Percentiles rank a stretch among this genome's conserved stretches.
These are phyloP conservation scores for Phytophthora nicotianae DNA, from an alignment of 352 stramenopile genomes.

Conservation along the genomic window DNA sequence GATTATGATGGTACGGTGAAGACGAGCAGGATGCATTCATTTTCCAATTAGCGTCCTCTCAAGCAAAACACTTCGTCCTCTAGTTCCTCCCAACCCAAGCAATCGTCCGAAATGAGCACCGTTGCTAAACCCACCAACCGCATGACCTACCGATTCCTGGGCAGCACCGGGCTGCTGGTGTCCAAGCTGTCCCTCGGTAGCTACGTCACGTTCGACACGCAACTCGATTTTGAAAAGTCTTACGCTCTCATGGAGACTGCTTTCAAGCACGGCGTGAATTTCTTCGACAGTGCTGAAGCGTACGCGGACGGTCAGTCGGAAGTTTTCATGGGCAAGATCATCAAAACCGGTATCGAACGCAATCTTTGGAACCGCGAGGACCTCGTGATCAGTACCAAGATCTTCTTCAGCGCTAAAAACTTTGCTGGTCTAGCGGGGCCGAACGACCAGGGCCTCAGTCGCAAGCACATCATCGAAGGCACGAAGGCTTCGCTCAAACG, in stretches of 20 bases:
- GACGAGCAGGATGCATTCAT: too few relatives aligned
- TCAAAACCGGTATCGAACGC: constrained; percentile 45
- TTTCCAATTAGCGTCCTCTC: background rate
- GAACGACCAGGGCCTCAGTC: constrained; percentile 37
- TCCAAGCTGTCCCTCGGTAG: constrained; percentile 46
- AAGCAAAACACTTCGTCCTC: background rate
- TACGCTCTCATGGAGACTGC: constrained; percentile 38
- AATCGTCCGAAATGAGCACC: background rate
- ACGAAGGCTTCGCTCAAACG: constrained; percentile 57
- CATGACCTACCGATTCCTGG: constrained; percentile 40
- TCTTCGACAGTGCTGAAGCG: constrained; percentile 53
- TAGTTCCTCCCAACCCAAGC: background rate
- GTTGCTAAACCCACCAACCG: too few relatives aligned
- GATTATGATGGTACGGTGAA: too few relatives aligned
- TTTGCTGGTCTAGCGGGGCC: constrained; percentile 4
- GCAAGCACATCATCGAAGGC: constrained; percentile 61
- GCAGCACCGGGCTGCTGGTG: constrained; percentile 44
- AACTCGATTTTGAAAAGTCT: constrained; percentile 33
- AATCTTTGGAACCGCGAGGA: constrained; percentile 45
- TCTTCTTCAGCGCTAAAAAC: constrained; percentile 44
- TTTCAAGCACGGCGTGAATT: constrained; percentile 54
- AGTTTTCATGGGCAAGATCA: constrained; percentile 47
- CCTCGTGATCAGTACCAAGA: constrained; percentile 59
- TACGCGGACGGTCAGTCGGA: constrained; percentile 45
- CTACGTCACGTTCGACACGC: constrained; percentile 43